Base-by-base conservation (phyloP, 768 basidiomycete species). In the Fomitopsis serialis region DNA sequence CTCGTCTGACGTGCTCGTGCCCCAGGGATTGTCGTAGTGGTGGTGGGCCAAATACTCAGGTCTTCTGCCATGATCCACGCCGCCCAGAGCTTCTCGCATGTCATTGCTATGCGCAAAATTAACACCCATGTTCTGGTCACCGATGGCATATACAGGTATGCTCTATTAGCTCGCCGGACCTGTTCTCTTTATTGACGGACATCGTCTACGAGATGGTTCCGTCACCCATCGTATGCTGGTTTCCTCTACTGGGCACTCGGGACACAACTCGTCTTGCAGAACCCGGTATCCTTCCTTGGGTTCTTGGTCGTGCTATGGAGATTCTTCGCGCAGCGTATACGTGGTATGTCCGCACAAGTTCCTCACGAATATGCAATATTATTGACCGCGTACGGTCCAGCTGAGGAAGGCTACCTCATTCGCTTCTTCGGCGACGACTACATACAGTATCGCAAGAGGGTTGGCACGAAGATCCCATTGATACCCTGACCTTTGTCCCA, bases 211-310 rank as follows among this genome's bases (percentile, higher is more conserved):
- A 92, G 91, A 7, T 89, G 82, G 81, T 87, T 85, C 56, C 83
- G 97, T 13, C 97, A 99, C 70, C 97, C 97, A 11, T 97, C 96
- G 0, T 99, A 99, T 61, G 82, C 91, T 1, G 97, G 95, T 2
- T 99, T 98, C 74, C 96, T 90, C 69, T 98, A 96, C 68, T 98
- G 97, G 97, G 94, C 93, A 0, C 63, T 99, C 24, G 93, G 95
- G 2, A 97, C 93, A 0, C 97, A 99, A 66, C 70, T 98, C 35
- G 80, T 92, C 0, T 76, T 98, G 21, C 93, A 93, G 64, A 99
- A 98, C 65, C 81, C 89, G 0, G 27, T 93, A 15, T 83, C 84
- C 13, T 84, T 90, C 58, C 42, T 84, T 2, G 67, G 81, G 1
- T 98, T 88, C 63, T 62, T 76, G 1, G 57, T 79, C 35, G 68